Evolutionary conservation across 2,329 filamentous ascomycete genomes (phyloP), one percentile per base, ranked within the genome.

Genomic region (Fusarium sp.): DNA sequence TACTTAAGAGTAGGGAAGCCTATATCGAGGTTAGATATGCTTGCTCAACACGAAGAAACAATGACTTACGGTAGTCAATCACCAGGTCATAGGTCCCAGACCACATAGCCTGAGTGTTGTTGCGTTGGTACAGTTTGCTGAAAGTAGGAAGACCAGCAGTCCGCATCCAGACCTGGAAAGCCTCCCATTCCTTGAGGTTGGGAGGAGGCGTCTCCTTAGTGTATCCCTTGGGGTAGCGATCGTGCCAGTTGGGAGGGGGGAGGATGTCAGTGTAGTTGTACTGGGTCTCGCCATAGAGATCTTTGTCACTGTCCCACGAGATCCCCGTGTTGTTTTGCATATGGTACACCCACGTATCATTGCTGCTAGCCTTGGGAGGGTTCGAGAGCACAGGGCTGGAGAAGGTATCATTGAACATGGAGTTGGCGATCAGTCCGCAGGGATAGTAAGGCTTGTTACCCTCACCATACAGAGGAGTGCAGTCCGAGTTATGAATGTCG

Each of bases 121-220:
- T 98, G 67, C 95, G 89, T 82, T 92, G 89, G 50, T 94, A 94
- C 52, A 99, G 86, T 85, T 99, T 99, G 88, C 94, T 97, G 81
- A 99, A 99, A 9, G 92, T 93, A 2, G 96, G 96, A 77, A 98
- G 85, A 65, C 96, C 96, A 30, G 96, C 96, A 4, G 97, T 97
- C 77, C 96, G 91, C 96, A 99, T 99, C 96, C 96, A 99, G 28
- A 98, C 95, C 84, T 98, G 95, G 82, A 99, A 97, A 47, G 91
- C 90, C 81, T 97, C 93, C 84, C 94, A 92, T 1, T 90, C 84
- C 71, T 92, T 88, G 23, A 98, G 82, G 76, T 96, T 84, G 0
- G 95, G 94, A 28, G 94, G 91, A 4, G 88, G 89, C 58, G 88
- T 87, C 2, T 88, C 83, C 0, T 85, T 81, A 6, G 88, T 91